Base-by-base conservation (phyloP, 2,329 filamentous ascomycete species). In the Fusarium torulosum region DNA sequence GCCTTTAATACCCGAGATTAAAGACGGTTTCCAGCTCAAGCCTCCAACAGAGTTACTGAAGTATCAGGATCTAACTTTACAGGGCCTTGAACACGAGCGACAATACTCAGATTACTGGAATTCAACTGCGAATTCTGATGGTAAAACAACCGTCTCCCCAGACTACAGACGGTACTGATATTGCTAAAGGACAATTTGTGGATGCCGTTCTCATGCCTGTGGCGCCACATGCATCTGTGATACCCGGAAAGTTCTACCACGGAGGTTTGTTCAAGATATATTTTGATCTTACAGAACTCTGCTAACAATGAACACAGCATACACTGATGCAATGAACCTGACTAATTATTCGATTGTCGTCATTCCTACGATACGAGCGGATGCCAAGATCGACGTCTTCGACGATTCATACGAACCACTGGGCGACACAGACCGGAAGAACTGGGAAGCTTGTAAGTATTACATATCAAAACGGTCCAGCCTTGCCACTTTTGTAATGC, bases 61-160 rank as follows among this genome's bases (percentile, higher is more conserved):
- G 72, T 84, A 72, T 55, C 79, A 78, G 65, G 59, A 82, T 69
- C 67, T 82, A 45, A 89, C 88, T 7, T 75, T 89, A 3, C 75
- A 77, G 17, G 86, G 86, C 59, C 80, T 87, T 2, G 79, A 84
- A 25, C 85, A 82, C 49, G 85, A 88, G 69, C 85, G 85, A 59
- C 76, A 80, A 19, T 90, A 90, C 66, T 82, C 88, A 75, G 87
- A 90, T 51, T 90, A 88, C 71, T 90, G 87, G 88, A 88, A 89
- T 63, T 82, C 79, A 15, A 88, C 86, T 0, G 79, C 76, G 0
- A 75, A 79, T 6, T 45, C 79, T n/a, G 87, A 85, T 0, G 82
- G 81, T 25, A 85, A 78, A 4, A 77, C 56, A 5, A 3, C 17
- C 11, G 6, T 13, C 4, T 0, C 2, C 37, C 2, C 65, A 69